phyloP scores from a whole-genome alignment of 2,329 filamentous ascomycete species.

The Aspergillus latus region DNA sequence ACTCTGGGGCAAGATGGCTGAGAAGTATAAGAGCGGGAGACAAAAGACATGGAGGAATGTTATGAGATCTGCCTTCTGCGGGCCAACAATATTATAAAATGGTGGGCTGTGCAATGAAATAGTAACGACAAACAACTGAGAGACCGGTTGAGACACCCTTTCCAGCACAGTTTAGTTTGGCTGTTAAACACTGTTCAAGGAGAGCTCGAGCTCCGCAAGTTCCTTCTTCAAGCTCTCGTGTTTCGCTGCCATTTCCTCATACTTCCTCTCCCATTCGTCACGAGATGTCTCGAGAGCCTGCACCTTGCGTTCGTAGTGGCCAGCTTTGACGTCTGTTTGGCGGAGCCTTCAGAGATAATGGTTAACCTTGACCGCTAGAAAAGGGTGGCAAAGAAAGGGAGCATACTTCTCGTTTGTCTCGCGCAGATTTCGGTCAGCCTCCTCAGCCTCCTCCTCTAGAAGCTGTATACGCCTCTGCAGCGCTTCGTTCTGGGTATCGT shows the following conservation, averaged over 20 bases:
- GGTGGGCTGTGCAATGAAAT: conserved; percentile 29
- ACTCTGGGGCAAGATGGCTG: conserved; percentile 17
- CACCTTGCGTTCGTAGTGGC: conserved; percentile 99
- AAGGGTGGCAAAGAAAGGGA: background rate
- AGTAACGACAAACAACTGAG: conserved; percentile 27
- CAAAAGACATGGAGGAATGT: conserved; percentile 20
- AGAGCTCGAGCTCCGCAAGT: conserved; percentile 82
- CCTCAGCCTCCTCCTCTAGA: conserved; percentile 96
- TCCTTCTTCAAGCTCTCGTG: conserved; percentile 82
- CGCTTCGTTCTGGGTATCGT: conserved; percentile 86
- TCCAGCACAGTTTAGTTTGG: conserved; percentile 31
- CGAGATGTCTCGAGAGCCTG: conserved; percentile 89
- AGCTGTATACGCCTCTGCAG: conserved; percentile 90
- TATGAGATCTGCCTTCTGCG: conserved; percentile 20
- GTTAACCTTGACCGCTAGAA: conserved; percentile 15
- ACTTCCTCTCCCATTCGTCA: conserved; percentile 95
- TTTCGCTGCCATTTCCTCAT: conserved; percentile 96
- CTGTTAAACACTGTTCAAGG: conserved; percentile 88
- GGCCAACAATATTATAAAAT: conserved; percentile 24
- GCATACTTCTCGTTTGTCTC: conserved; percentile 98
- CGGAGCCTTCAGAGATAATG: conserved; percentile 68
- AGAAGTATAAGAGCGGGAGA: conserved; percentile 15
- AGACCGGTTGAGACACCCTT: conserved; percentile 30
- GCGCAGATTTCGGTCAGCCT: conserved; percentile 91
- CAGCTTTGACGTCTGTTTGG: conserved; percentile 98